Percentiles rank a stretch among this genome's conserved stretches.
Conservation (phyloP, 192 early-diverging fungal genomes). For the Coemansia sp. region DNA sequence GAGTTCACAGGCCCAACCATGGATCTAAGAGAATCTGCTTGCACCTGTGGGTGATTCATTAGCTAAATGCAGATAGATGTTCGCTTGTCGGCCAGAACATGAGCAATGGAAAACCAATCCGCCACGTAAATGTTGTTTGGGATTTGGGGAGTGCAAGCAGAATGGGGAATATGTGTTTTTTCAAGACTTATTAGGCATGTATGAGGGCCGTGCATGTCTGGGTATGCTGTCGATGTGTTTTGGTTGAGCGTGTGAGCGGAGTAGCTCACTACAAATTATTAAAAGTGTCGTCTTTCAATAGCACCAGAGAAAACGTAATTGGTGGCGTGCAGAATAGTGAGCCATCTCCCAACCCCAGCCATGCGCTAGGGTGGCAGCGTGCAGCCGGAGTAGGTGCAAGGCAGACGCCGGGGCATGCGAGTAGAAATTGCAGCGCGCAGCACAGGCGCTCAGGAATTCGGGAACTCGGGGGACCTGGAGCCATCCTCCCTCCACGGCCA, state of each 20-base stretch:
- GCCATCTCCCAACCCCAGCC: slow-evolving; percentile 3
- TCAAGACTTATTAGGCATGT: background rate
- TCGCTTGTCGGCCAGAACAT: background rate
- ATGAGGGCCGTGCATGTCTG: slow-evolving; percentile 3
- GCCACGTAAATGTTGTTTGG: background rate
- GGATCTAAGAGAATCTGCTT: background rate
- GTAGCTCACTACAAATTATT: background rate
- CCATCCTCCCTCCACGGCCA: background rate
- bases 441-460: background rate
- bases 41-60: background rate
- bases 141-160: background rate
- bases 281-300: background rate
- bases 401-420: slow-evolving; percentile 3
- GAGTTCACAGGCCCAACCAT: background rate
- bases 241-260: slow-evolving; percentile 6
- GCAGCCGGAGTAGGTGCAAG: background rate
- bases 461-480: background rate
- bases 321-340: background rate
- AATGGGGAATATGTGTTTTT: background rate
- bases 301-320: background rate
- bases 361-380: background rate
- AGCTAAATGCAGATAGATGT: background rate
- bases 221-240: background rate
- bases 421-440: slow-evolving; percentile 4
- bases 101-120: background rate